These are phyloP conservation scores for Cyclotella sp. DNA, from an alignment of 108 stramenopile genomes.

Conservation along the genomic window DNA sequence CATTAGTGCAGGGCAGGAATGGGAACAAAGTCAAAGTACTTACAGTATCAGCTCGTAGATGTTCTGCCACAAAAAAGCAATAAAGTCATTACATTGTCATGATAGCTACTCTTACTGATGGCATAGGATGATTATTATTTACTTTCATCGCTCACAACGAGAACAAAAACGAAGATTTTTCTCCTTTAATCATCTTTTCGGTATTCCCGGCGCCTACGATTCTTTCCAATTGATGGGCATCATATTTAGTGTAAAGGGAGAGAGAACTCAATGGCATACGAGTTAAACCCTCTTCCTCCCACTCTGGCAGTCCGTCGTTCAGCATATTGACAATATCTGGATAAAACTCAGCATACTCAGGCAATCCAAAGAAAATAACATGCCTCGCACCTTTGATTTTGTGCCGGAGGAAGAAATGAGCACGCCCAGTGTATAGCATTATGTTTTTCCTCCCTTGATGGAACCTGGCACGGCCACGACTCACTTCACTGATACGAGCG, in stretches of 20 bases:
- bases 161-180: slow-evolving; percentile 79
- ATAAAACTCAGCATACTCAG: slow-evolving; percentile 93
- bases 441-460: slow-evolving; percentile 90
- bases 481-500: slow-evolving; percentile 83
- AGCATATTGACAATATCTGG: slow-evolving; percentile 85
- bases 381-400: slow-evolving; percentile 89
- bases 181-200: slow-evolving; percentile 73
- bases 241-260: slow-evolving; percentile 88
- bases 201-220: slow-evolving; percentile 84
- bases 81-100: background rate
- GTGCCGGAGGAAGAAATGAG: slow-evolving; percentile 92
- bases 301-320: slow-evolving; percentile 50
- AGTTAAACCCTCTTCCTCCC: slow-evolving; percentile 33
- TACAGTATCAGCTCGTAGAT: slow-evolving; percentile 54
- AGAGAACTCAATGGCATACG: slow-evolving; percentile 62
- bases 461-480: slow-evolving; percentile 90
- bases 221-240: slow-evolving; percentile 90
- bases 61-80: slow-evolving; percentile 13
- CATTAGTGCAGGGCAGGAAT: slow-evolving; percentile 41
- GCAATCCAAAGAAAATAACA: slow-evolving; percentile 92
- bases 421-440: slow-evolving; percentile 95
- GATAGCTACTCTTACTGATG: background rate
- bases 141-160: slow-evolving; percentile 24
- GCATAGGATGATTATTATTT: too few relatives aligned
- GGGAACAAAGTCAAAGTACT: slow-evolving; percentile 72